Conservation (phyloP, 768 basidiomycete species). For the Tephrocybe sp. region DNA sequence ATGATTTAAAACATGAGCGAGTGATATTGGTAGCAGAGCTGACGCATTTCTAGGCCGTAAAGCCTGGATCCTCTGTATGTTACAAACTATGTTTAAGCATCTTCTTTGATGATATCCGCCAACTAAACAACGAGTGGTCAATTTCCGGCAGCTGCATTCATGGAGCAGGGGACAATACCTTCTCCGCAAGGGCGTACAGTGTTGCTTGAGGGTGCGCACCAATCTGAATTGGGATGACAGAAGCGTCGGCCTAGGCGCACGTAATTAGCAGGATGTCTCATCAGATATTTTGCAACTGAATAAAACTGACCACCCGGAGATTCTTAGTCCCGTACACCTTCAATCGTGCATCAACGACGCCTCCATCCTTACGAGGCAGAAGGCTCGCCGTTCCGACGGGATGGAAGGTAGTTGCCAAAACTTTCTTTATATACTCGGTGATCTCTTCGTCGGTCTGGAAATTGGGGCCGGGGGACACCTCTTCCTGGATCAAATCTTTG, state of each 20-base stretch:
- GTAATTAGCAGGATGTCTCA: not conserved
- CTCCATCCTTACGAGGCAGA: slow-evolving; percentile 22
- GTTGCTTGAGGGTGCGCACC: slow-evolving; percentile 14
- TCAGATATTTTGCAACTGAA: not conserved
- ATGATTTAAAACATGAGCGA: no score
- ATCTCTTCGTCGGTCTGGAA: not conserved
- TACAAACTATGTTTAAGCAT: no score
- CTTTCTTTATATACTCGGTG: not conserved
- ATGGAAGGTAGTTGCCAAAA: not conserved
- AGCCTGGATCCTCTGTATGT: no score
- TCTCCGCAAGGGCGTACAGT: slow-evolving; percentile 21
- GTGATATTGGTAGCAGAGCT: no score
- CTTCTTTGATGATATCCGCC: no score
- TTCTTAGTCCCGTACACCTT: slow-evolving; percentile 35
- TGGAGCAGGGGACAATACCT: slow-evolving; percentile 7
- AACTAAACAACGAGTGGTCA: no score
- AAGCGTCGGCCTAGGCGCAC: slow-evolving; percentile 16
- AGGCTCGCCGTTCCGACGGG: slow-evolving; percentile 1
- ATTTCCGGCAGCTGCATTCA: no score
- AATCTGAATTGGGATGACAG: slow-evolving; percentile 17
- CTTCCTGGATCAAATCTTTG: not conserved
- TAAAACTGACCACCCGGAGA: slow-evolving; percentile 31
- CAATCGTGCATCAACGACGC: slow-evolving; percentile 35
- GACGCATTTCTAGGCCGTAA: no score
- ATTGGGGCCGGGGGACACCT: not conserved